Evolutionary conservation across 148 eudicot species (phyloP), one percentile per base, ranked within the genome.

Genomic region (Dysphania ambrosioides): DNA sequence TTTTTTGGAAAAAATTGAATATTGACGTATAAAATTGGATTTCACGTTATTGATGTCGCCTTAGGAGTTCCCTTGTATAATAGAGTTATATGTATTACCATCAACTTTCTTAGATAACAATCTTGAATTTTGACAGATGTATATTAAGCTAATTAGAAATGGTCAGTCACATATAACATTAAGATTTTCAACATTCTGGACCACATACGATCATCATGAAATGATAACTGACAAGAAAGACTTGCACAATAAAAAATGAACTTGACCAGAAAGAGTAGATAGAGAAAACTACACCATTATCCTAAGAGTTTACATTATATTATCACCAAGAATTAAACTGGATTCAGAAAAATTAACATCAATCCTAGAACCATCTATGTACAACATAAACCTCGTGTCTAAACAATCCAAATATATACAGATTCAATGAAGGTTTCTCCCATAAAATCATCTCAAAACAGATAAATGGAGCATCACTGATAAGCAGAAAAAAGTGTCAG

Each of bases 391-490:
- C 47, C 41, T 73, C 41, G 62, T 41, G 26, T 49, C 27, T 29
- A 61, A 44, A 32, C 58, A 30, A 61, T 2, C 36, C 12, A 60
- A 38, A 15, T 18, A 73, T 73, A 56, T 63, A 73, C 69, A 73
- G 31, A 31, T 32, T 73, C 57, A 19, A 34, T 26, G 38, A 47
- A 2, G 16, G 16, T 47, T 18, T 47, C 56, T 30, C 19, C 36
- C 69, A 73, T 73, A 23, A 5, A 13, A 6, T 47, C 44, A 31
- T 47, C 36, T 32, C 36, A 62, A 5, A 40, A 47, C 51, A 21
- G 34, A 19, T n/a, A 27, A 18, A 40, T 40, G 9, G 65, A 36
- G 65, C 31, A 21, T 35, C 5, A 12, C 3, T 72, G 53, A 13
- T 36, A 21, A 21, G 55, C 47, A 34, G 73, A 26, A 72, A 40